Evolutionary conservation across 23 red algal genomes (phyloP), one percentile per base, ranked within the genome.

Genomic region (Gracilariopsis chorda): DNA sequence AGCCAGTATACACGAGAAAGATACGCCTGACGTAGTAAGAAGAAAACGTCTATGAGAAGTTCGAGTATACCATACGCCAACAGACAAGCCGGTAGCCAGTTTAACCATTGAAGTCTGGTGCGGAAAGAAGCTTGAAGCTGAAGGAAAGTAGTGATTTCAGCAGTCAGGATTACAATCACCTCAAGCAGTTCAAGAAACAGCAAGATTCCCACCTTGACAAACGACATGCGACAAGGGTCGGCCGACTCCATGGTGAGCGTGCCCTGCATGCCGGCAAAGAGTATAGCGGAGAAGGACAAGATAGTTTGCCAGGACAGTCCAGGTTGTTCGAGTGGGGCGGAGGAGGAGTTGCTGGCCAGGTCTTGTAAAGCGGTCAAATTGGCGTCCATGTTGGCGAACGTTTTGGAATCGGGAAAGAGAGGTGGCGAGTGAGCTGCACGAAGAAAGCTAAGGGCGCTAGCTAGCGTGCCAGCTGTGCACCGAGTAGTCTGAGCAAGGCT

Each of bases 201-300:
- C 4, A 83, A 42, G 6, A 83, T 12, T 5, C 33, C 3, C 32
- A 83, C 35, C 53, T 83, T 83, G 12, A 7, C 48, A 17, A 58
- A 47, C 30, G 78, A 83, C 4, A 83, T 52, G 1, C 51, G 78
- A 40, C 78, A 64, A 2, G 53, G 53, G 27, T 63, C 53, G 3
- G 78, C 78, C 37, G 78, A 83, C 47, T 83, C 78, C 28, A 63
- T 39, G 4, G 35, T 1, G 14, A 83, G 78, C 40, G 35, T 41
- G n/a, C 53, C 78, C 28, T 83, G 78, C 52, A 83, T 83, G 28
- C 48, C 78, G 5, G 78, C 25, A 25, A 83, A 46, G 1, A 83
- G 35, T 10, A 83, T 21, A 5, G 78, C 48, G 4, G 78, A 4
- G 3, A 62, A 46, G 1, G 78, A 52, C 2, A 83, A 53, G 6